These are phyloP conservation scores for Penicillium verhagenii DNA, from an alignment of 495 filamentous ascomycete species.

Conservation along the genomic window DNA sequence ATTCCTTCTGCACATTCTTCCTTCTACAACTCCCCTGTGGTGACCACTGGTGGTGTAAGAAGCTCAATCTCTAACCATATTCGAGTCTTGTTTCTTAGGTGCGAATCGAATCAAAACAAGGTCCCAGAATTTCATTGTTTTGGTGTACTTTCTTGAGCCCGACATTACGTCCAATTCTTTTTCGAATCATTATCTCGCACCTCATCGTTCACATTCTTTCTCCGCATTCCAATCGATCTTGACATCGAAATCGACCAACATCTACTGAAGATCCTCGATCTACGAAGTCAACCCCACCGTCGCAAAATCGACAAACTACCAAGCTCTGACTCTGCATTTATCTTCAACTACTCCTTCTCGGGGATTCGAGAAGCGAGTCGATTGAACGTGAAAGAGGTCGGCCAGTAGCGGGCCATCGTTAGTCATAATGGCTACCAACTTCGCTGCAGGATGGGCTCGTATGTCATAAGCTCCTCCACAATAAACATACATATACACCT, in stretches of 20 bases:
- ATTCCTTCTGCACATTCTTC: constrained; percentile 34
- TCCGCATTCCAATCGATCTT: constrained; percentile 32
- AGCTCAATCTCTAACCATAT: constrained; percentile 19
- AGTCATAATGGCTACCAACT: constrained; percentile 29
- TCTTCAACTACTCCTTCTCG: constrained; percentile 44
- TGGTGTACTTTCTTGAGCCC: neutral
- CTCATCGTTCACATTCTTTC: constrained; percentile 19
- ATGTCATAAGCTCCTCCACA: constrained; percentile 14
- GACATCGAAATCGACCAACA: constrained; percentile 8
- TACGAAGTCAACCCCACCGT: neutral
- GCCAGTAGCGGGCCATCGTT: constrained; percentile 11
- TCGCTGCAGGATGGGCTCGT: constrained; percentile 34
- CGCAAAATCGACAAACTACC: constrained; percentile 1
- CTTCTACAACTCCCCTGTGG: constrained; percentile 17
- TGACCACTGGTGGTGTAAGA: constrained; percentile 10
- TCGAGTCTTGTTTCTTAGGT: constrained; percentile 24
- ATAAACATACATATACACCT: no score
- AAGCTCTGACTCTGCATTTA: constrained; percentile 7
- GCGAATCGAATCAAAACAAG: constrained; percentile 18
- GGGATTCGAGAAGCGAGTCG: constrained; percentile 47
- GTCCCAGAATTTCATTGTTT: constrained; percentile 6
- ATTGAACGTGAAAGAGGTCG: constrained; percentile 17
- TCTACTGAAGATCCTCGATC: neutral
- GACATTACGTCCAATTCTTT: constrained; percentile 8
- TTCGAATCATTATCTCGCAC: constrained; percentile 10